Percentiles rank a stretch among this genome's conserved stretches.
Conservation (phyloP, 257 asterid species). For the Forsythia viridissima region DNA sequence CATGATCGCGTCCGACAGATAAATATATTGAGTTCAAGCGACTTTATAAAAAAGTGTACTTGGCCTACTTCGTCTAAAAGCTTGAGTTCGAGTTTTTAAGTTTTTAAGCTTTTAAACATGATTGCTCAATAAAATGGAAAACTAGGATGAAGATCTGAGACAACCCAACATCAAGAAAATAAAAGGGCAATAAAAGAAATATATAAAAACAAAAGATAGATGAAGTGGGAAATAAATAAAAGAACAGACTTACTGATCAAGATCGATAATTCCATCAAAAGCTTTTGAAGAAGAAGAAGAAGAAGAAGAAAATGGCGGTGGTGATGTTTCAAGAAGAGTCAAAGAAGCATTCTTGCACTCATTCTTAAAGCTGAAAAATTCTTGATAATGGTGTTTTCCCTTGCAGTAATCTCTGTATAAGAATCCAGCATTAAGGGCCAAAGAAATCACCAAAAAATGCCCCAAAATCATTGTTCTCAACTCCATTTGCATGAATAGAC, state of each 20-base stretch:
- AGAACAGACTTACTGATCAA: conserved; percentile 74
- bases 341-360: conserved; percentile 40
- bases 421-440: conserved; percentile 55
- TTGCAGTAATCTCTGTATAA: conserved; percentile 52
- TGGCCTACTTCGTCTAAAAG: neutral
- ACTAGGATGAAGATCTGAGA: conserved; percentile 29
- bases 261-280: conserved; percentile 49
- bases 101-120: neutral
- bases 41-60: too few species aligned
- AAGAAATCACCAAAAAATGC: conserved; percentile 50
- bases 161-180: conserved; percentile 31
- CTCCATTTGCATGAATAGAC: conserved; percentile 27
- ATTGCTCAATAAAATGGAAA: neutral
- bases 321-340: conserved; percentile 34
- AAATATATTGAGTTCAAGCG: neutral
- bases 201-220: too few species aligned
- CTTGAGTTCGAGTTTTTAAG: neutral
- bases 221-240: neutral
- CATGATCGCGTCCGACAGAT: neutral
- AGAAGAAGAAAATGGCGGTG: conserved; percentile 16
- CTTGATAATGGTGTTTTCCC: conserved; percentile 35
- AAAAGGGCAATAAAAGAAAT: too few species aligned
- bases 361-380: conserved; percentile 34
- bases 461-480: conserved; percentile 44
- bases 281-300: conserved; percentile 28